Percentiles rank a stretch among this genome's conserved stretches.
Conservation (phyloP, 495 filamentous ascomycete genomes). For the Darksidea phi region DNA sequence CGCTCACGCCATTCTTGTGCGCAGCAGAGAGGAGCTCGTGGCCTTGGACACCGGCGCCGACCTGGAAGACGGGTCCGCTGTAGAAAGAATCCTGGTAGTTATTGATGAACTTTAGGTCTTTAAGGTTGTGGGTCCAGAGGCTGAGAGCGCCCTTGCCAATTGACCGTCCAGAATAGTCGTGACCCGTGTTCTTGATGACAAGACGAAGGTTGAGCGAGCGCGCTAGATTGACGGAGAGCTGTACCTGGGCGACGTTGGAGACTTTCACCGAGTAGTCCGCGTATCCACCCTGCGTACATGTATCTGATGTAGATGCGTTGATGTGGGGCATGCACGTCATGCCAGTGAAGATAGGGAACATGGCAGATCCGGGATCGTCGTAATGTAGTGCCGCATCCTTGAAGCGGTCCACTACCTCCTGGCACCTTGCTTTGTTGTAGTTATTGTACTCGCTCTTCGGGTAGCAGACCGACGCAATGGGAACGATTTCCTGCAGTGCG, state of each 20-base stretch:
- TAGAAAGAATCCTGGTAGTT: constrained; percentile 20
- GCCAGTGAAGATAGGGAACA: constrained; percentile 23
- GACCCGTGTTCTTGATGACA: constrained; percentile 38
- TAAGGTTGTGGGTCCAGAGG: constrained; percentile 32
- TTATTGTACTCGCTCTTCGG: constrained; percentile 13
- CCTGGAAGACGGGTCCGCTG: constrained; percentile 23
- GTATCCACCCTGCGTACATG: constrained; percentile 59
- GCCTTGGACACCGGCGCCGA: constrained; percentile 26
- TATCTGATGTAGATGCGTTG: constrained; percentile 1
- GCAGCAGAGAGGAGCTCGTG: constrained; percentile 25
- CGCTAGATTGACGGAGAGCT: constrained; percentile 31
- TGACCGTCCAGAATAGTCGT: constrained; percentile 38
- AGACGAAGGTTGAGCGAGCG: constrained; percentile 29
- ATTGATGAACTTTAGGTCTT: constrained; percentile 12
- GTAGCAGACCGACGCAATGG: constrained; percentile 24
- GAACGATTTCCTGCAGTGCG: constrained; percentile 6
- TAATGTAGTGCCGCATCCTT: background rate
- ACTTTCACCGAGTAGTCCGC: constrained; percentile 40
- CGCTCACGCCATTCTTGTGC: constrained; percentile 22
- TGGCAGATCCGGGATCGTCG: constrained; percentile 10
- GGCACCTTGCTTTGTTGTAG: constrained; percentile 22
- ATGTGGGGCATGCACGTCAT: constrained; percentile 11
- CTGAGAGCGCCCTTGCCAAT: constrained; percentile 24
- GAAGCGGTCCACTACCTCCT: constrained; percentile 14
- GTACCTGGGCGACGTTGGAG: constrained; percentile 27